Conservation (phyloP, 2,329 filamentous ascomycete species). For the Teratosphaeria nubilosa region DNA sequence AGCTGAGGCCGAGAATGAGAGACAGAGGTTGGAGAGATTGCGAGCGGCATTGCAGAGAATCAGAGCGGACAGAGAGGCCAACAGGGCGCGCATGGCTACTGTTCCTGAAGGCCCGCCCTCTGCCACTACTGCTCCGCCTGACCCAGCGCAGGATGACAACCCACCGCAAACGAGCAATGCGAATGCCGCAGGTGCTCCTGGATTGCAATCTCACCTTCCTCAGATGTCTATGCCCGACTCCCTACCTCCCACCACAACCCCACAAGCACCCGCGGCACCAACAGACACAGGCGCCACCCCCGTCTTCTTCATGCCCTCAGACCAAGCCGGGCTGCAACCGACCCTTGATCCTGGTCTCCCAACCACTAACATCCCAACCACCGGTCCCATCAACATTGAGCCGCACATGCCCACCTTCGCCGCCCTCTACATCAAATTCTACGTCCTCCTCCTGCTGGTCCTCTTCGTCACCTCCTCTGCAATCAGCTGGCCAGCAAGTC, state of each 20-base stretch:
- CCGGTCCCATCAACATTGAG: neutral
- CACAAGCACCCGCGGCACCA: slow-evolving; percentile 38
- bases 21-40: slow-evolving; percentile 14
- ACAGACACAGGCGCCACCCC: slow-evolving; percentile 42
- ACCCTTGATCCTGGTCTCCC: slow-evolving; percentile 16
- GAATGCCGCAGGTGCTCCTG: neutral
- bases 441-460: slow-evolving; percentile 47
- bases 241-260: slow-evolving; percentile 33
- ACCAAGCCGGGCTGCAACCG: slow-evolving; percentile 41
- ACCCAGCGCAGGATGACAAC: neutral
- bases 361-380: neutral
- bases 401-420: slow-evolving; percentile 32
- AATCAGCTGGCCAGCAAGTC: slow-evolving; percentile 44
- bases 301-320: slow-evolving; percentile 43
- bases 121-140: slow-evolving; percentile 2
- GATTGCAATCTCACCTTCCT: neutral
- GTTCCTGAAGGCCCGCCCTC: slow-evolving; percentile 1
- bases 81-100: slow-evolving; percentile 1
- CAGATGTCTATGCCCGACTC: slow-evolving; percentile 17
- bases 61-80: slow-evolving; percentile 7
- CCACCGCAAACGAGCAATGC: neutral
- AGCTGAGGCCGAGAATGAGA: slow-evolving; percentile 30
- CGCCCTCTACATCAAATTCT: slow-evolving; percentile 52
- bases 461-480: slow-evolving; percentile 52
- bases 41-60: slow-evolving; percentile 14